Evolutionary conservation across 139 green algal genomes (phyloP).

Genomic region (Coccomyxa sp.): DNA sequence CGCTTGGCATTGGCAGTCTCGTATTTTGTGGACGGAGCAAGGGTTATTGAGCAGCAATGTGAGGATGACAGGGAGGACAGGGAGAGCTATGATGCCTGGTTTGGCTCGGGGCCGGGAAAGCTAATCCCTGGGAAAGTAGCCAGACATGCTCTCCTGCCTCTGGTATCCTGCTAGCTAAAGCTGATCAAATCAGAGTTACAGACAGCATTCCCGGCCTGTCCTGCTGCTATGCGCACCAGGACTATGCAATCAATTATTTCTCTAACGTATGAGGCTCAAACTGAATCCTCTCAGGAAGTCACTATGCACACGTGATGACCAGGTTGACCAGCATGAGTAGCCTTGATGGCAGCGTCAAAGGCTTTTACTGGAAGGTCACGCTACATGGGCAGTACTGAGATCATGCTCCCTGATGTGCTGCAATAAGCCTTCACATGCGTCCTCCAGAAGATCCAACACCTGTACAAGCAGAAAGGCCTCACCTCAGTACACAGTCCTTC

Average conservation of each 20-base stretch:
- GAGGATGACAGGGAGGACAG: not conserved
- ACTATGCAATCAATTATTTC: no score
- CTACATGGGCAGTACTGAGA: no score
- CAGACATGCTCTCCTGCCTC: not conserved
- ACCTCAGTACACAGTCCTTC: not conserved
- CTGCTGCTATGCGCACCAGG: no score
- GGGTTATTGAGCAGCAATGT: not conserved
- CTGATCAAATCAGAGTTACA: no score
- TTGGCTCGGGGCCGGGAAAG: not conserved
- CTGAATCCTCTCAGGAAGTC: no score
- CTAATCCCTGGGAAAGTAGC: not conserved
- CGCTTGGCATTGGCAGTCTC: constrained; percentile 38
- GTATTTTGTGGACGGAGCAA: constrained; percentile 56
- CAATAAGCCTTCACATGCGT: constrained; percentile 16
- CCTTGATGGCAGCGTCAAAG: no score
- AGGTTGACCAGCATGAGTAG: no score
- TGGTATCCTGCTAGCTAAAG: no score
- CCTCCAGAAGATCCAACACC: constrained; percentile 58
- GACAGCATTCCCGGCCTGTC: no score
- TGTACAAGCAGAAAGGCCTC: constrained; percentile 81
- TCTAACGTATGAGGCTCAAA: no score
- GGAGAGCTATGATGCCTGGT: not conserved
- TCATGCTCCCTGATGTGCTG: not conserved
- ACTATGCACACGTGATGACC: no score
- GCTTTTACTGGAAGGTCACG: no score